phyloP scores from a whole-genome alignment of 2,329 filamentous ascomycete species.

The Fusarium napiforme region DNA sequence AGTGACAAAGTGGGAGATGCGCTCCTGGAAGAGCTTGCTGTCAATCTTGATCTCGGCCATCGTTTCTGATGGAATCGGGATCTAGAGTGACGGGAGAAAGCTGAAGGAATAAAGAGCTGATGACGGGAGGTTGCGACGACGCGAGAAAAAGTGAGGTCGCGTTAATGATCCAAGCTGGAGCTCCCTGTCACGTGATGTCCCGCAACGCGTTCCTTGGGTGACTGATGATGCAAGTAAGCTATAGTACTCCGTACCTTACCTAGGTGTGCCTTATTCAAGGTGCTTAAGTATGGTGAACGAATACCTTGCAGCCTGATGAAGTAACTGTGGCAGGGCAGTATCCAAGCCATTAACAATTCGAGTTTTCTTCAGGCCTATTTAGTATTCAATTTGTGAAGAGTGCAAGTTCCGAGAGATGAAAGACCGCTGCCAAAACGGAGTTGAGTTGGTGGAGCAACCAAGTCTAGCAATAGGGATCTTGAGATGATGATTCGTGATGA shows the following conservation, averaged over 20 bases:
- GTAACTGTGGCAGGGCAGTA: neutral
- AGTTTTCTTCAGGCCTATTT: neutral
- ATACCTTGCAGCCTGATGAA: neutral
- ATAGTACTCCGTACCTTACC: too few relatives aligned
- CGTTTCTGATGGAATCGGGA: conserved; percentile 53
- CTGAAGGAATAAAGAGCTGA: conserved; percentile 39
- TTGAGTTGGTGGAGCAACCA: conserved; percentile 38
- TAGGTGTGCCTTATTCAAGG: neutral
- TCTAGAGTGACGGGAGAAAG: conserved; percentile 42
- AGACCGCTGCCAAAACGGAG: neutral
- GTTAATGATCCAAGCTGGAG: conserved; percentile 52
- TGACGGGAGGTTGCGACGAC: conserved; percentile 46
- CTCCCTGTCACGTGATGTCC: conserved; percentile 50
- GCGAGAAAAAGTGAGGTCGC: conserved; percentile 56
- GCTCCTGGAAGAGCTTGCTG: conserved; percentile 91
- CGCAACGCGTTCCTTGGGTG: conserved; percentile 40
- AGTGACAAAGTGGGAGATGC: conserved; percentile 84
- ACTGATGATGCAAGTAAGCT: conserved; percentile 36
- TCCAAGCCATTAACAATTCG: neutral
- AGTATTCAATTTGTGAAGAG: neutral
- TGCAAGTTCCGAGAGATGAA: neutral
- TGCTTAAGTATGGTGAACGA: neutral
- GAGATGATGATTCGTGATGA: neutral
- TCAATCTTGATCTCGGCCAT: conserved; percentile 94
- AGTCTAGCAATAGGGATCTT: neutral